phyloP scores from a whole-genome alignment of 2,329 filamentous ascomycete genomes.

The Trichophyton benhamiae region DNA sequence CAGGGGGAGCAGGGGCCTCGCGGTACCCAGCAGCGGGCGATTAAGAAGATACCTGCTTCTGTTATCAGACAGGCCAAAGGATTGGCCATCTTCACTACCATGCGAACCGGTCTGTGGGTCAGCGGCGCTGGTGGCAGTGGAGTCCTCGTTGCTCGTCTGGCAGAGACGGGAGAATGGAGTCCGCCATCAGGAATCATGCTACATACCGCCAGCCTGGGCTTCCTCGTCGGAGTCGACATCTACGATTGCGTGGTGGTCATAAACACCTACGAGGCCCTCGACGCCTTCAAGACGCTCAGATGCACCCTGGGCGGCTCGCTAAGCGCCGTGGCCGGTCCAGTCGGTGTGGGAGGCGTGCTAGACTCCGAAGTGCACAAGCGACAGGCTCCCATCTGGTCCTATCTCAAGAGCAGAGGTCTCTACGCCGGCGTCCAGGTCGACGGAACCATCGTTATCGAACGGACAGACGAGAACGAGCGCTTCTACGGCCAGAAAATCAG shows the following conservation, averaged over 20 bases:
- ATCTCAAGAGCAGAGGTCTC: constrained; percentile 79
- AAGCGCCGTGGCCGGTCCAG: constrained; percentile 61
- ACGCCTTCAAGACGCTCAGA: constrained; percentile 67
- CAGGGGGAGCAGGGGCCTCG: constrained; percentile 39
- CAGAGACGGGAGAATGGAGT: constrained; percentile 76
- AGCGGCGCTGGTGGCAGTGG: constrained; percentile 85
- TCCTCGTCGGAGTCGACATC: constrained; percentile 82
- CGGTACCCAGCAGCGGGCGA: constrained; percentile 51
- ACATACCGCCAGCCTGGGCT: constrained; percentile 78
- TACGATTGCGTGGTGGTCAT: constrained; percentile 94
- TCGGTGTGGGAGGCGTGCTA: constrained; percentile 60
- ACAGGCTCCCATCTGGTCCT: constrained; percentile 64
- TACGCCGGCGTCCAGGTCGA: constrained; percentile 81
- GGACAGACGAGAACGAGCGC: constrained; percentile 73
- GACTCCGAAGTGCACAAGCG: constrained; percentile 57
- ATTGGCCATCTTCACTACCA: constrained; percentile 86
- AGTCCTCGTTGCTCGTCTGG: constrained; percentile 66
- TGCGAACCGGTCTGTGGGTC: constrained; percentile 85
- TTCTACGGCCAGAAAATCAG: constrained; percentile 63
- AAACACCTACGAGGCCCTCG: constrained; percentile 71
- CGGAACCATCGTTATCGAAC: constrained; percentile 73
- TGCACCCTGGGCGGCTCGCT: constrained; percentile 75
- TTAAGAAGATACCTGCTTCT: constrained; percentile 74
- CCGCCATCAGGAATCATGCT: constrained; percentile 82
- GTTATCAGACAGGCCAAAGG: constrained; percentile 84